Conservation (phyloP, 768 basidiomycete genomes). For the Coprinellus aureogranulatus region DNA sequence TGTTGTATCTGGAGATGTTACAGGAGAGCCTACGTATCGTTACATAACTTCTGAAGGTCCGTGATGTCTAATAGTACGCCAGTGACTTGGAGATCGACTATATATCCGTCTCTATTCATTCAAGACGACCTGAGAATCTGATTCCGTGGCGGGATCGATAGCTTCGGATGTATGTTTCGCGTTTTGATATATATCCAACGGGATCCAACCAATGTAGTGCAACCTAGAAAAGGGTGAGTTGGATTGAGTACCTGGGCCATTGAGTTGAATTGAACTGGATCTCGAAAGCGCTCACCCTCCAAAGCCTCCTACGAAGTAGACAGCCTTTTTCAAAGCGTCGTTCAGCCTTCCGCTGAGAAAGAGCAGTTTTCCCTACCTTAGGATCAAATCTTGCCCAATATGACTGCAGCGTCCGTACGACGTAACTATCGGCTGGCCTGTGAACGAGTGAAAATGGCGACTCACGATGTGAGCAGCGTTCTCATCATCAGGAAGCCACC, state of each 20-base stretch:
- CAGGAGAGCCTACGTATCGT: neutral
- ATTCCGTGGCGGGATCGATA: neutral
- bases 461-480: constrained; percentile 43
- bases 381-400: constrained; percentile 59
- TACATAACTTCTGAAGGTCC: neutral
- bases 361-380: constrained; percentile 27
- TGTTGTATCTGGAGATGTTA: constrained; percentile 5
- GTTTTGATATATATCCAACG: constrained; percentile 41
- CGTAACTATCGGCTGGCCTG: too few relatives aligned
- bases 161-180: constrained; percentile 10
- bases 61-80: neutral
- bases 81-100: constrained; percentile 10
- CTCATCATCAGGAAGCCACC: constrained; percentile 49
- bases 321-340: constrained; percentile 26
- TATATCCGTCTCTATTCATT: constrained; percentile 1
- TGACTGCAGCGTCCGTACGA: constrained; percentile 38
- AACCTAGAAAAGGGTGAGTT: constrained; percentile 27
- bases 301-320: constrained; percentile 57
- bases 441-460: neutral
- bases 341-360: neutral
- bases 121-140: neutral
- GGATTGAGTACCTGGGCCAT: too few relatives aligned
- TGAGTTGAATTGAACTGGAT: neutral
- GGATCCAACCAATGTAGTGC: constrained; percentile 54
- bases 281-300: constrained; percentile 35